A percentile compares a stretch with the other conserved stretches of the same genome.
phyloP scores from a whole-genome alignment of 257 asterid species.

The Nicotiana noctiflora region DNA sequence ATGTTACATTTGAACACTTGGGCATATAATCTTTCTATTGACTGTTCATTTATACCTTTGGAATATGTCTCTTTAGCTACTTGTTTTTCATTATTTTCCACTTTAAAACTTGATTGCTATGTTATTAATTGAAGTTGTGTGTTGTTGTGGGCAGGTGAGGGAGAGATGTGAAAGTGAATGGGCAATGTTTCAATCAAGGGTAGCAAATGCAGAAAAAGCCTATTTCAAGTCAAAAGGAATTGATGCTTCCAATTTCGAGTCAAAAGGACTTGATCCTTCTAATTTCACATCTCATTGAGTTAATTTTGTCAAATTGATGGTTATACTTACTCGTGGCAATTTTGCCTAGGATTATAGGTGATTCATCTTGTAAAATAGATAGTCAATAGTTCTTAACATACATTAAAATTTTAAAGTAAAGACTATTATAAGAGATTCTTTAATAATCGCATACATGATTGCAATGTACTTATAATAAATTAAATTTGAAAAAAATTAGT shows the following conservation, averaged over 20 bases:
- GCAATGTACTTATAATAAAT: not conserved
- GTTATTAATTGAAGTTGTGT: not conserved
- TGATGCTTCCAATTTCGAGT: slow-evolving; percentile 28
- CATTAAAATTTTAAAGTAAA: not conserved
- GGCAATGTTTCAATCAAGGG: slow-evolving; percentile 52
- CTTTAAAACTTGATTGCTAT: not conserved
- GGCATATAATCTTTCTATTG: not conserved
- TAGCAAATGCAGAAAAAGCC: slow-evolving; percentile 49
- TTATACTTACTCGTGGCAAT: not conserved
- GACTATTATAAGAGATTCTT: not conserved
- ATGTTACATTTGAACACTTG: not conserved
- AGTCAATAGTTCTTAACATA: not conserved
- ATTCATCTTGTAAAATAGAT: not conserved
- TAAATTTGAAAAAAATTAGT: not conserved
- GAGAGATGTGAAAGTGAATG: slow-evolving; percentile 64
- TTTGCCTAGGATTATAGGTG: not conserved
- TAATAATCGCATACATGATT: not conserved
- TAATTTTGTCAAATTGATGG: not conserved
- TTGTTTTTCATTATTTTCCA: not conserved
- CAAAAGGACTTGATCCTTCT: slow-evolving; percentile 31
- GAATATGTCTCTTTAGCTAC: not conserved
- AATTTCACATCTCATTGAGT: slow-evolving; percentile 13
- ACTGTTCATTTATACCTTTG: not conserved
- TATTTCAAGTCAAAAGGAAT: slow-evolving; percentile 47
- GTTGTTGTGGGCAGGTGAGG: slow-evolving; percentile 42